phyloP scores from a whole-genome alignment of 768 basidiomycete species.

The Erythrobasidium yunnanense region DNA sequence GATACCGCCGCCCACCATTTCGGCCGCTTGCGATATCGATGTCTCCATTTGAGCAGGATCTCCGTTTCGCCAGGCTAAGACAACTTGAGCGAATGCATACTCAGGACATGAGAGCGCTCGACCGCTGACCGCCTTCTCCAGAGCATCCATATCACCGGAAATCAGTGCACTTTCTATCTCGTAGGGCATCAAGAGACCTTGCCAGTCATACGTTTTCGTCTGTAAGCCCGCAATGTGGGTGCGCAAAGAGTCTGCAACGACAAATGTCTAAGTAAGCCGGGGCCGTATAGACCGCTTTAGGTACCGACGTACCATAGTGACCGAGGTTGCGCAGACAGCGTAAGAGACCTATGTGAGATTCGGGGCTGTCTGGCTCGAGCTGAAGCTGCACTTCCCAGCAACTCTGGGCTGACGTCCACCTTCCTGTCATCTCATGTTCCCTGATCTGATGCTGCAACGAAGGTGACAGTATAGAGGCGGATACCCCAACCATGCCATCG shows the following conservation, averaged over 20 bases:
- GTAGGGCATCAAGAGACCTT: constrained; percentile 61
- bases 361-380: constrained; percentile 74
- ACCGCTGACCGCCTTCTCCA: constrained; percentile 49
- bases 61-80: constrained; percentile 63
- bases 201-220: constrained; percentile 71
- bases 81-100: constrained; percentile 62
- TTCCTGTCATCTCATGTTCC: constrained; percentile 90
- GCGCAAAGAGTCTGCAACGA: constrained; percentile 74
- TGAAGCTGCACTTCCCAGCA: constrained; percentile 97
- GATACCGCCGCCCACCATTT: constrained; percentile 65
- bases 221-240: constrained; percentile 90
- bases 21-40: constrained; percentile 56
- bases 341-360: constrained; percentile 76
- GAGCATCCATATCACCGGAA: constrained; percentile 82
- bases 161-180: constrained; percentile 92
- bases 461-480: constrained; percentile 73
- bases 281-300: background rate
- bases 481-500: constrained; percentile 98
- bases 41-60: constrained; percentile 47
- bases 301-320: constrained; percentile 72
- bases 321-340: constrained; percentile 87
- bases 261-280: background rate
- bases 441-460: constrained; percentile 91
- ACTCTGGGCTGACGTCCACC: constrained; percentile 96
- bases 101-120: constrained; percentile 48